phyloP scores from a whole-genome alignment of 2,329 filamentous ascomycete species.

The Tricladium varicosporioides region DNA sequence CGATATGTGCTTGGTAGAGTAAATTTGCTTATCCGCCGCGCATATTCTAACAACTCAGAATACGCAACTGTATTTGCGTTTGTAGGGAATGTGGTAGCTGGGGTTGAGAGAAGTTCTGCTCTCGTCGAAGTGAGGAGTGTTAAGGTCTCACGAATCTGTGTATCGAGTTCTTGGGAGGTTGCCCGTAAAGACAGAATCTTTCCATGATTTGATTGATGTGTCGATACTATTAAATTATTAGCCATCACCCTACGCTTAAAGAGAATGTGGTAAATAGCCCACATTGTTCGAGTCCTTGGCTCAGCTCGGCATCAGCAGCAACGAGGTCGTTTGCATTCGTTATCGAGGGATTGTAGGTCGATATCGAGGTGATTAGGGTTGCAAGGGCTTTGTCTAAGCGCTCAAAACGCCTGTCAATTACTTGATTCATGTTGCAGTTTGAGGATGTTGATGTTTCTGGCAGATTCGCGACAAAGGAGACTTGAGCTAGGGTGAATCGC shows the following conservation, averaged over 20 bases:
- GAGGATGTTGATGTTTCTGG: too few species aligned
- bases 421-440: constrained; percentile 53
- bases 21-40: constrained; percentile 75
- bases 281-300: constrained; percentile 64
- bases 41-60: constrained; percentile 72
- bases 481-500: neutral
- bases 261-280: constrained; percentile 21
- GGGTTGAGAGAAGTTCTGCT: constrained; percentile 66
- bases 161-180: constrained; percentile 63
- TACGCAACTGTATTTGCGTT: constrained; percentile 59
- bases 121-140: constrained; percentile 69
- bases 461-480: too few species aligned
- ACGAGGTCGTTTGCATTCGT: constrained; percentile 67
- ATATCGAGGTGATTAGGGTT: constrained; percentile 73
- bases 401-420: constrained; percentile 62
- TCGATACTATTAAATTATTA: constrained; percentile 53
- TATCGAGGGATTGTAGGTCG: constrained; percentile 76
- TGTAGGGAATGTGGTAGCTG: constrained; percentile 54
- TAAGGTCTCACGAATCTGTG: constrained; percentile 70
- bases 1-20: constrained; percentile 57
- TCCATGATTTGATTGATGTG: constrained; percentile 71
- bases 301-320: constrained; percentile 66
- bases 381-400: constrained; percentile 65
- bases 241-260: constrained; percentile 12
- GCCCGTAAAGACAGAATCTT: constrained; percentile 68